Evolutionary conservation across 305 asterid species (phyloP), one percentile per base, ranked within the genome.

Genomic region (Solanum hybrid): DNA sequence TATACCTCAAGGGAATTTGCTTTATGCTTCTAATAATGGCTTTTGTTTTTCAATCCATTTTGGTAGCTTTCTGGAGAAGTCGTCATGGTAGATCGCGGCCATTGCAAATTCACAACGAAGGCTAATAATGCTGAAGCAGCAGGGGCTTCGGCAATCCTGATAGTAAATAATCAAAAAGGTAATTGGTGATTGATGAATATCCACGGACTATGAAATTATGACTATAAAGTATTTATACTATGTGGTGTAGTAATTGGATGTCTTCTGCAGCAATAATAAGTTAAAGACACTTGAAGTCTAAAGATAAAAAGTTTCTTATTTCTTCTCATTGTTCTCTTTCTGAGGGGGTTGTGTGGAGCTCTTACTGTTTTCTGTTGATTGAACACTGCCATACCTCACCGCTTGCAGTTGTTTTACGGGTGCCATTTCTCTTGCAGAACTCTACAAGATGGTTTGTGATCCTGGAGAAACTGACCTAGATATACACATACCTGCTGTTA

Each of bases 391-490:
- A 8, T 71, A 24, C 24, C 26, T 17, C 31, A 19, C 40, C 11
- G 3, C 42, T 40, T 73, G 71, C 35, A 38, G 38, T 77, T 40
- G 66, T 88, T 26, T 88, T 77, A 79, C 75, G 86, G 22, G 29
- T 60, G 73, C 6, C 78, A 88, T 88, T 93, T 90, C 42, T 73
- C 38, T 45, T 93, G 90, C 95, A 97, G 99, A 96, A 92, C 99
- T 97, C 45, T 96, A 95, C 95, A 97, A 97, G 95, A 97, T 97
- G 99, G 98, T 97, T 86, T 97, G 99, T 91, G 98, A 97, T 90
- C 94, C 96, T 35, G 96, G 95, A 91, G 99, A 97, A 92, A 96
- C 98, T 38, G 98, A 97, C 92, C 93, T 97, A 60, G 97, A 95
- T 81, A 97, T 97, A 88, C 92, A 93, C 89, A 97, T 97, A 56